These are phyloP conservation scores for Platanthera zijinensis DNA, from an alignment of 106 monocot genomes.

Conservation along the genomic window DNA sequence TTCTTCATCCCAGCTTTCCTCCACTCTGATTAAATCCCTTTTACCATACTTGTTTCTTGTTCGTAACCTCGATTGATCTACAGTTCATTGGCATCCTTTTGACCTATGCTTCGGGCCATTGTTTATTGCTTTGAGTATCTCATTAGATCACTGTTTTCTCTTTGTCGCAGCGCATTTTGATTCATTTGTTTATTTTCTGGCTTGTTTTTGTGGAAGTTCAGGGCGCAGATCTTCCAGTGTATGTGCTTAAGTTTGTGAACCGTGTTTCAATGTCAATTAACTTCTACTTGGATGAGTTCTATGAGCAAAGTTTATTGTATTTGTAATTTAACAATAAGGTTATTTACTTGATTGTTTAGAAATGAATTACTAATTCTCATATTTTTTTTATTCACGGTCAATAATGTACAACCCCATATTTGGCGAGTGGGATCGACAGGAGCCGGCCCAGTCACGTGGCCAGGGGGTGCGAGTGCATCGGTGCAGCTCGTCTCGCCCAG, in stretches of 20 bases:
- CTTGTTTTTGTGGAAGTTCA: neutral
- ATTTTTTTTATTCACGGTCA: neutral
- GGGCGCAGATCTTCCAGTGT: neutral
- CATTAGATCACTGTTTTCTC: no score
- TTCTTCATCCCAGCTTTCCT: neutral
- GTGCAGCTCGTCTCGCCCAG: no score
- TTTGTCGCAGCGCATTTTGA: no score
- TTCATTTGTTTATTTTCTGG: neutral
- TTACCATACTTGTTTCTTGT: neutral
- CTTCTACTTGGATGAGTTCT: neutral
- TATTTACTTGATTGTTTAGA: neutral
- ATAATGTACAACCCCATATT: no score
- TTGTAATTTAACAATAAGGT: constrained; percentile 1
- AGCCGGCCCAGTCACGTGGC: no score
- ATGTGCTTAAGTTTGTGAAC: neutral
- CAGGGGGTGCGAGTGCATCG: no score
- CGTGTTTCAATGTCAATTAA: neutral
- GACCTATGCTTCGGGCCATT: neutral
- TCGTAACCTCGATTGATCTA: neutral
- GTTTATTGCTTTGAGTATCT: neutral
- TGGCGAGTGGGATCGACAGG: no score
- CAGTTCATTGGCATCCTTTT: neutral
- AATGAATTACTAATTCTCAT: neutral
- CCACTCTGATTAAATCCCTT: neutral
- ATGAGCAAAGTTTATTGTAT: neutral